Evolutionary conservation across 129 eudicot species (phyloP).

Genomic region (Flaveria brownii): DNA sequence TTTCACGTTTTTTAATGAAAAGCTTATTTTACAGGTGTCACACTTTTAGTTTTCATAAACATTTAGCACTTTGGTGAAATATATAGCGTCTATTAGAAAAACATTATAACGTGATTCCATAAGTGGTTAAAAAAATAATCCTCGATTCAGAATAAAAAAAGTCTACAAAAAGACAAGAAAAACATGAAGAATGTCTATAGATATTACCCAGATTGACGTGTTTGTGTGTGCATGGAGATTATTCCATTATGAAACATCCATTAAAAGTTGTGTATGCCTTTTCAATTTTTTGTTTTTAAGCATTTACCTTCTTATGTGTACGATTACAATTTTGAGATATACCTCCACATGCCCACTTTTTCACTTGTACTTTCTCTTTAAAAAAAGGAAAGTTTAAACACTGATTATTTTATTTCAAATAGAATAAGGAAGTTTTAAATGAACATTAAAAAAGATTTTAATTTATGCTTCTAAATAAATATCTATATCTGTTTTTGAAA

Average conservation of each 20-base stretch:
- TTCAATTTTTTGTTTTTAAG: slow-evolving; percentile 41
- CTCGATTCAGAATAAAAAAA: not conserved
- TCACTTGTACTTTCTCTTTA: slow-evolving; percentile 16
- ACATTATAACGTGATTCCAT: not conserved
- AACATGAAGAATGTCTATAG: slow-evolving; percentile 39
- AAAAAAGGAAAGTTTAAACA: not conserved
- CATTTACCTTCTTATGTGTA: slow-evolving; percentile 34
- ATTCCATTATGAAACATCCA: slow-evolving; percentile 29
- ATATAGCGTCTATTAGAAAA: not conserved
- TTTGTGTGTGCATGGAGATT: slow-evolving; percentile 42
- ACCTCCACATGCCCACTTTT: slow-evolving; percentile 31
- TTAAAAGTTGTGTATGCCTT: slow-evolving; percentile 44
- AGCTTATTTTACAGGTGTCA: not conserved
- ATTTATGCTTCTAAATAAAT: too few species aligned
- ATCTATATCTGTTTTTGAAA: too few species aligned
- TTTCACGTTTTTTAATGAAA: too few species aligned
- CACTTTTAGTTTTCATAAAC: not conserved
- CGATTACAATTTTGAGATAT: slow-evolving; percentile 41
- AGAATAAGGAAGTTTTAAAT: not conserved
- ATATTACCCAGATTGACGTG: slow-evolving; percentile 42
- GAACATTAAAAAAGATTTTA: too few species aligned
- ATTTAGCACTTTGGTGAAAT: not conserved
- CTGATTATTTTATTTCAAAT: not conserved
- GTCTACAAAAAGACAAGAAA: slow-evolving; percentile 20
- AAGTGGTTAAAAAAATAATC: slow-evolving; percentile 12